Evolutionary conservation across 2,329 filamentous ascomycete species (phyloP), one percentile per base, ranked within the genome.

Genomic region (Epichloe gansuensis): DNA sequence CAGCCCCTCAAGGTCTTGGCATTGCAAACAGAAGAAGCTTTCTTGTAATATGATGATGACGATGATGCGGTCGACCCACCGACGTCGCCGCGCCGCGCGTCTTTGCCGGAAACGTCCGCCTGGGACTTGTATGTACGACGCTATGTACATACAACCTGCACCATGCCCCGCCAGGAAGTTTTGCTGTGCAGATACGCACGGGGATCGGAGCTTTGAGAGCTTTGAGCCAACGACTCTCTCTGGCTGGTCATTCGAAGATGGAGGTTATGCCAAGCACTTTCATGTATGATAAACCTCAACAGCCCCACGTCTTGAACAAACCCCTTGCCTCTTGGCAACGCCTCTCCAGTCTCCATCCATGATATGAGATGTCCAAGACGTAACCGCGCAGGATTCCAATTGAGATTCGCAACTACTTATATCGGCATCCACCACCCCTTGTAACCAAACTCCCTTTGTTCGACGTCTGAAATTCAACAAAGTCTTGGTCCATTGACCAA

Each of bases 341-440:
- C 41, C 23, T 45, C 41, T 43, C 25, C 8, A 12, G 21, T 31
- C 9, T n/a, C 8, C 23, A 11, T 31, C 7, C 5, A 15, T 45
- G 11, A 15, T 31, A 12, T 13, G 21, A 42, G 28, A n/a, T 17
- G 11, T 21, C 13, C 11, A 6, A 17, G 15, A 42, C 25, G 21
- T 15, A 15, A 15, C 34, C 15, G 41, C 25, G 28, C 46, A 15
- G 38, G 12, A 23, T n/a, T 25, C 17, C 9, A 17, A 13, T 17
- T 5, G 12, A 23, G 17, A 3, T 23, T 45, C 6, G 38, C 38
- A 39, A 54, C 39, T 54, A 50, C 37, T 52, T 54, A 54, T 52
- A 49, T 35, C 8, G 17, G 6, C 21, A 41, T 34, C 0, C 25
- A 11, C 46, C 47, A 42, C 31, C 39, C 34, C 15, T 38, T 23